Evolutionary conservation across 495 filamentous ascomycete species (phyloP).

Genomic region (Neurospora sp.): DNA sequence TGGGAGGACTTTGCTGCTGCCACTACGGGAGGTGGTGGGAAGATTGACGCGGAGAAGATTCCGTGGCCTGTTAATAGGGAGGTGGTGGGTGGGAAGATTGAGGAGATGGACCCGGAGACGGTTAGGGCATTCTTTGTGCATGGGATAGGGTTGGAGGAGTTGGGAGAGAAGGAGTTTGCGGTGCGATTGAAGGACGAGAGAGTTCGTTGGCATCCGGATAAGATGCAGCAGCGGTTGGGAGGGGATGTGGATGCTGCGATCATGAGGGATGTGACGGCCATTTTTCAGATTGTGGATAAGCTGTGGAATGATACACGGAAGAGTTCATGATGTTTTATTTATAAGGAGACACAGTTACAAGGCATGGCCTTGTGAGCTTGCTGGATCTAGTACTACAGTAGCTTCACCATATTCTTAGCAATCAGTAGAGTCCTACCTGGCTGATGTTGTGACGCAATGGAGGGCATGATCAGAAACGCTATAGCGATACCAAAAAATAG

Average conservation of each 20-base stretch:
- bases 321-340: neutral
- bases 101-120: slow-evolving; percentile 15
- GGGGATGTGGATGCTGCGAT: slow-evolving; percentile 55
- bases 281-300: slow-evolving; percentile 84
- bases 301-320: slow-evolving; percentile 59
- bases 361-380: neutral
- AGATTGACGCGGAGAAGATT: slow-evolving; percentile 35
- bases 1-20: slow-evolving; percentile 42
- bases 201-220: slow-evolving; percentile 95
- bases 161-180: slow-evolving; percentile 48
- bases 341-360: neutral
- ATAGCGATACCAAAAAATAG: neutral
- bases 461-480: neutral
- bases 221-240: slow-evolving; percentile 85
- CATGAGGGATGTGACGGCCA: slow-evolving; percentile 66
- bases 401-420: neutral
- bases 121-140: slow-evolving; percentile 34
- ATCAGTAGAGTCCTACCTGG: neutral
- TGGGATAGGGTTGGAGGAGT: slow-evolving; percentile 41
- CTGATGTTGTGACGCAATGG: neutral
- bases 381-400: neutral
- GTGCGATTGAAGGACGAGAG: slow-evolving; percentile 72
- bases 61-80: slow-evolving; percentile 74
- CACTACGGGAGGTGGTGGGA: slow-evolving; percentile 28
- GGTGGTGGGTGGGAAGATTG: slow-evolving; percentile 17